phyloP scores from a whole-genome alignment of 768 basidiomycete species.

The Boletellus emodensis region DNA sequence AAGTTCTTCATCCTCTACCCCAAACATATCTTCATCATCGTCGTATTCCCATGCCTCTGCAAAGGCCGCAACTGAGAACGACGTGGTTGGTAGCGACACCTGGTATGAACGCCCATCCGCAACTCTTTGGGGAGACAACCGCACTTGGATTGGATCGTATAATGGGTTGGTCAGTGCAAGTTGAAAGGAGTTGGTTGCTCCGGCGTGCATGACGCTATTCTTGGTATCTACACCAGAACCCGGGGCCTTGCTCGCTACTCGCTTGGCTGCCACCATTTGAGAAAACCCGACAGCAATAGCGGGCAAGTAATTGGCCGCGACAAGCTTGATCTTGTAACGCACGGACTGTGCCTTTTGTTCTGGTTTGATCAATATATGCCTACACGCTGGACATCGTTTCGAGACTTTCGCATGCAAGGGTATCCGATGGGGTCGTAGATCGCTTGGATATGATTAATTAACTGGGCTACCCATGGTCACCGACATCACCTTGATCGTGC shows the following conservation, averaged over 20 bases:
- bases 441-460: conserved; percentile 40
- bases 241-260: conserved; percentile 34
- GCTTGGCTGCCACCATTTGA: conserved; percentile 41
- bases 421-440: conserved; percentile 83
- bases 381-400: conserved; percentile 91
- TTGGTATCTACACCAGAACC: conserved; percentile 37
- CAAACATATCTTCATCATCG: conserved; percentile 85
- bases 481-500: conserved; percentile 53
- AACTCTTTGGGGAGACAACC: conserved; percentile 71
- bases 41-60: conserved; percentile 99
- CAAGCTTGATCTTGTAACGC: conserved; percentile 95
- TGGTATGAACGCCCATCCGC: conserved; percentile 53
- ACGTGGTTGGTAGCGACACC: conserved; percentile 69
- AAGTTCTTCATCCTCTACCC: conserved; percentile 40
- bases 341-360: conserved; percentile 95
- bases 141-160: conserved; percentile 91
- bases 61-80: conserved; percentile 84
- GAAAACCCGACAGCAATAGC: conserved; percentile 73
- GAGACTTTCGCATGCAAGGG: conserved; percentile 91
- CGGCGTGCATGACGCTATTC: conserved; percentile 55
- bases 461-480: background rate
- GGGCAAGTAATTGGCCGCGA: conserved; percentile 92
- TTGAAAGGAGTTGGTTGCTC: conserved; percentile 81
- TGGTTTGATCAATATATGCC: conserved; percentile 96
- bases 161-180: conserved; percentile 91